These are phyloP conservation scores for Zasmidium angulare DNA, from an alignment of 2,329 filamentous ascomycete species.

Conservation along the genomic window DNA sequence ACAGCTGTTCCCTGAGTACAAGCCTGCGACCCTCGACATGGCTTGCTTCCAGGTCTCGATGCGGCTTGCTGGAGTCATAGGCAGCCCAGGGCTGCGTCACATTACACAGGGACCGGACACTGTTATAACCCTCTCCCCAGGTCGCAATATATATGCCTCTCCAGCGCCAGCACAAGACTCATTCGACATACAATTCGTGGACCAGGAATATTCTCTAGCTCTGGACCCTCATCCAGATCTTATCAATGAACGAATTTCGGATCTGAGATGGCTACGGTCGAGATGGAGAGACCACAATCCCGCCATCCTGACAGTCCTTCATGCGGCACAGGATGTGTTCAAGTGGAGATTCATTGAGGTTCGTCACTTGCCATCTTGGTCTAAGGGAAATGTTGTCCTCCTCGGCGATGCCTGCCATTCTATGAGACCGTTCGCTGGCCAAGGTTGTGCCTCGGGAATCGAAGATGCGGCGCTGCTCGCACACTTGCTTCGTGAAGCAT, in stretches of 20 bases:
- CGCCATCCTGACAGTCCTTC: neutral
- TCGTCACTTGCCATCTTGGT: slow-evolving; percentile 2
- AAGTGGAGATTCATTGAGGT: slow-evolving; percentile 7
- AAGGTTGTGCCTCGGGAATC: slow-evolving; percentile 6
- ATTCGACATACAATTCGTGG: slow-evolving; percentile 2
- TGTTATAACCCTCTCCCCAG: neutral
- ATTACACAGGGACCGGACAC: neutral
- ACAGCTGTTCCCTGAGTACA: neutral
- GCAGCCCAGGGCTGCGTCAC: neutral
- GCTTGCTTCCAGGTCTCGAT: slow-evolving; percentile 1
- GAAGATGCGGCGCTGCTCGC: slow-evolving; percentile 7
- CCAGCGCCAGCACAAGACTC: slow-evolving; percentile 3
- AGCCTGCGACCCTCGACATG: neutral
- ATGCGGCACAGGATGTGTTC: neutral
- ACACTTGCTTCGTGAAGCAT: neutral
- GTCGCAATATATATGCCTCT: neutral
- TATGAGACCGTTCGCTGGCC: slow-evolving; percentile 5
- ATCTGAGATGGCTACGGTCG: neutral
- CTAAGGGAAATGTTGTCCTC: neutral
- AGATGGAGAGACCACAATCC: too few relatives aligned
- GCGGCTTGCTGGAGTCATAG: neutral
- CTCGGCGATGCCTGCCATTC: slow-evolving; percentile 4
- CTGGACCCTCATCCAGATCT: neutral
- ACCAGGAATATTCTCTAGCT: slow-evolving; percentile 2
- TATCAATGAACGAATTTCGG: neutral